phyloP scores from a whole-genome alignment of 257 asterid species.

The Buddleja alternifolia region DNA sequence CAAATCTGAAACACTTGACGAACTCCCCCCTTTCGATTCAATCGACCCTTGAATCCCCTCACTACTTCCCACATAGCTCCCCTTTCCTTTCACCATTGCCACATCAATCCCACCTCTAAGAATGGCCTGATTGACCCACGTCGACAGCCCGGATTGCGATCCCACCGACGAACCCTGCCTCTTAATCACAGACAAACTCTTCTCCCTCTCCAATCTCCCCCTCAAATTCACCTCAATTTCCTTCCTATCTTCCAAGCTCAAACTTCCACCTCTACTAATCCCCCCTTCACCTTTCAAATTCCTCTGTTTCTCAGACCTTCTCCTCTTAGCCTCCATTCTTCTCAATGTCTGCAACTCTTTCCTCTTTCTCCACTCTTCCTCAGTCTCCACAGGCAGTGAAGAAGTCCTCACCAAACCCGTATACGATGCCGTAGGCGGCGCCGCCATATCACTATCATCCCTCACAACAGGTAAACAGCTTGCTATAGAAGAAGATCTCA shows the following conservation, averaged over 20 bases:
- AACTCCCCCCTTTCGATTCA: conserved; percentile 83
- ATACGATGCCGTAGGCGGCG: conserved; percentile 43
- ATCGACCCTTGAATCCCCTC: conserved; percentile 49
- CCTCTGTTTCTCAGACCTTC: conserved; percentile 89
- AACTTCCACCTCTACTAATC: conserved; percentile 36
- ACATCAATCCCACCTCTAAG: conserved; percentile 45
- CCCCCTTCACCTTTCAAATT: conserved; percentile 42
- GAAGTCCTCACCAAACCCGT: conserved; percentile 68
- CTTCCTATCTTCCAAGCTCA: conserved; percentile 58
- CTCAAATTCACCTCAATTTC: conserved; percentile 66
- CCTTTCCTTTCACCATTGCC: conserved; percentile 55
- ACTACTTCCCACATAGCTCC: conserved; percentile 37
- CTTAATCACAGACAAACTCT: conserved; percentile 44
- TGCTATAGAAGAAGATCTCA: conserved; percentile 79
- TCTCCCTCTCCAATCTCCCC: conserved; percentile 63
- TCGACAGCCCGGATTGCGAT: conserved; percentile 39
- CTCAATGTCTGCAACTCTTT: conserved; percentile 85
- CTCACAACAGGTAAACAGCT: conserved; percentile 66
- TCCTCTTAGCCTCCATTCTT: conserved; percentile 91
- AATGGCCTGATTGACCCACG: conserved; percentile 37
- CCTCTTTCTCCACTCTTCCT: conserved; percentile 96
- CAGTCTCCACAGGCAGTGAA: conserved; percentile 86
- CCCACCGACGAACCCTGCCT: conserved; percentile 43
- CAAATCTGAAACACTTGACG: conserved; percentile 61
- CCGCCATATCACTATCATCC: conserved; percentile 52